Evolutionary conservation across 1,284 basidiomycete genomes (phyloP).

Genomic region (Volvariella surrecta): DNA sequence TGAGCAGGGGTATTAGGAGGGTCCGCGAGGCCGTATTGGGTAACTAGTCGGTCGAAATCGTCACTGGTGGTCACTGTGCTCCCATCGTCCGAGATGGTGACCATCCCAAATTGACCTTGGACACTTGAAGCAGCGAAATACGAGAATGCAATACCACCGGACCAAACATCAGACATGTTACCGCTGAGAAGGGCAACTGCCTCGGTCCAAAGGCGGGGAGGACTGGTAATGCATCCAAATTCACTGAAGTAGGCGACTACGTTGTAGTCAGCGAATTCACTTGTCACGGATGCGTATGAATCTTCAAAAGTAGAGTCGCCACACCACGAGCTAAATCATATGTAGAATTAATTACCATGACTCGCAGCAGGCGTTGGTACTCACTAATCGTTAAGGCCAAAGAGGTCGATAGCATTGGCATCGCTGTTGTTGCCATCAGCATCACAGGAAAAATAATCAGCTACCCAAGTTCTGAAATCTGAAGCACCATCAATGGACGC

Average conservation of each 20-base stretch:
- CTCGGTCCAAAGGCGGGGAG: conserved; percentile 77
- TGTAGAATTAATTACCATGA: conserved; percentile 10
- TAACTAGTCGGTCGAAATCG: conserved; percentile 65
- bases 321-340: conserved; percentile 78
- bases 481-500: conserved; percentile 74
- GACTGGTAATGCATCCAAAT: conserved; percentile 66
- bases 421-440: conserved; percentile 42
- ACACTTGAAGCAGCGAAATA: conserved; percentile 70
- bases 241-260: conserved; percentile 88
- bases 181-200: conserved; percentile 64
- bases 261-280: conserved; percentile 58
- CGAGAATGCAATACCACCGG: conserved; percentile 84
- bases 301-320: conserved; percentile 53
- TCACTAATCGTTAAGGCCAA: conserved; percentile 75
- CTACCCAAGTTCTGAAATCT: conserved; percentile 61
- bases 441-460: conserved; percentile 80
- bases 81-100: conserved; percentile 59
- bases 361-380: conserved; percentile 20
- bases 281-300: conserved; percentile 47
- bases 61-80: conserved; percentile 49
- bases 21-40: conserved; percentile 51
- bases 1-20: conserved; percentile 59
- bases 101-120: conserved; percentile 77
- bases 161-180: conserved; percentile 74
- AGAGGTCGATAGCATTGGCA: conserved; percentile 70